phyloP scores from a whole-genome alignment of 2,329 filamentous ascomycete genomes.

The Domatiomyces globalis region DNA sequence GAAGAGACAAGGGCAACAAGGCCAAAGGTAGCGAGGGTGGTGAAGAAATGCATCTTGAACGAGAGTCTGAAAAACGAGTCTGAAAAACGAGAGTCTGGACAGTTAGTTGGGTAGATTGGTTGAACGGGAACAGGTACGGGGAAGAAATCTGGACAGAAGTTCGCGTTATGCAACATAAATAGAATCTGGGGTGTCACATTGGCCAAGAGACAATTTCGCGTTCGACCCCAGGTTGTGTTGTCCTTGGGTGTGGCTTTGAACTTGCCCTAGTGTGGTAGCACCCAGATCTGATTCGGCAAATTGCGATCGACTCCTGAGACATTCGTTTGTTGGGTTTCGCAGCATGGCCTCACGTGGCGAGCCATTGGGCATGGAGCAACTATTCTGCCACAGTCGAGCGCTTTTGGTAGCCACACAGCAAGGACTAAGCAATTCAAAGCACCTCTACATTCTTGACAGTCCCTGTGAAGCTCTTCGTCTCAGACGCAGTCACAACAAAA shows the following conservation, averaged over 20 bases:
- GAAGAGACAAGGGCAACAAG: slow-evolving; percentile 33
- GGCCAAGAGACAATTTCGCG: neutral
- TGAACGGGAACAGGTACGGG: neutral
- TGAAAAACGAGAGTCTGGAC: neutral
- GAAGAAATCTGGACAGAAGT: neutral
- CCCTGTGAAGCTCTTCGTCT: neutral
- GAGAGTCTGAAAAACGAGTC: neutral
- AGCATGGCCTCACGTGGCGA: neutral
- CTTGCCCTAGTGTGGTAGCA: neutral
- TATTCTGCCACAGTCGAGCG: neutral
- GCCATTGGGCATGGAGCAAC: neutral
- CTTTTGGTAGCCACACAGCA: neutral
- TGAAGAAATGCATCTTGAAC: slow-evolving; percentile 16
- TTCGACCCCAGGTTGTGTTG: neutral
- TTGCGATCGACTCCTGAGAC: neutral
- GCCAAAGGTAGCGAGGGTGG: slow-evolving; percentile 20
- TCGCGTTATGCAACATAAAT: neutral
- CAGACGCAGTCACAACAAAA: neutral
- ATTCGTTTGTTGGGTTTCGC: neutral
- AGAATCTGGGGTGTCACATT: neutral
- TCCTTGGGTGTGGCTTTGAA: neutral
- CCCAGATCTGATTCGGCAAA: neutral
- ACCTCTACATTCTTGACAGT: neutral
- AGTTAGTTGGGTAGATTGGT: neutral
- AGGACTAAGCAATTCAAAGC: neutral